Evolutionary conservation across 2,329 filamentous ascomycete species (phyloP).

Genomic region (Fusarium tupiense): DNA sequence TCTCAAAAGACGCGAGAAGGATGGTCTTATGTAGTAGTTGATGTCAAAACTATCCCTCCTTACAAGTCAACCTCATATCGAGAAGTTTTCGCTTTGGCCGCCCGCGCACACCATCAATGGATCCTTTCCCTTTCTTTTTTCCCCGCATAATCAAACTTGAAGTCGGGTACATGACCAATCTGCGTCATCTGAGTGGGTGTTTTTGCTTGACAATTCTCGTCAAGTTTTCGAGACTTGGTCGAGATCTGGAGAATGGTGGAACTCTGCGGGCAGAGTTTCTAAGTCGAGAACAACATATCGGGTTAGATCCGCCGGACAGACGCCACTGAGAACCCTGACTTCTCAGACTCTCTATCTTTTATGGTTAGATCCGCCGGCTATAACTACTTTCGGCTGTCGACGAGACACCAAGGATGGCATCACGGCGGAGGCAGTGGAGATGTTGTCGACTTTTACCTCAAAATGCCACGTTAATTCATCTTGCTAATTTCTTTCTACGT

Average conservation of each 20-base stretch:
- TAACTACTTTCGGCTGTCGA: neutral
- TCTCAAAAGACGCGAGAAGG: neutral
- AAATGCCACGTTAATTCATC: slow-evolving; percentile 32
- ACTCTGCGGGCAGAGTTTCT: slow-evolving; percentile 37
- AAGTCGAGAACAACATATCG: slow-evolving; percentile 12
- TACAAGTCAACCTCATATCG: neutral
- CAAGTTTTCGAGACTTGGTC: slow-evolving; percentile 32
- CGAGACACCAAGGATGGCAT: slow-evolving; percentile 27
- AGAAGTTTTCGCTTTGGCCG: slow-evolving; percentile 6
- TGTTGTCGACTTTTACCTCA: slow-evolving; percentile 13
- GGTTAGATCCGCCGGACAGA: slow-evolving; percentile 38
- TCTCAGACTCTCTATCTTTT: neutral
- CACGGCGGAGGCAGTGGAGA: slow-evolving; percentile 33
- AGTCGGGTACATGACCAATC: slow-evolving; percentile 35
- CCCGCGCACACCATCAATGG: slow-evolving; percentile 4
- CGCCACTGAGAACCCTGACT: neutral
- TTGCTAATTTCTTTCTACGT: slow-evolving; percentile 33
- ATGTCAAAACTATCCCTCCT: slow-evolving; percentile 2
- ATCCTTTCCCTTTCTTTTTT: slow-evolving; percentile 14
- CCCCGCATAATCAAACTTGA: slow-evolving; percentile 32
- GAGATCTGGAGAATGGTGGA: slow-evolving; percentile 37
- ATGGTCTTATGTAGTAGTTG: slow-evolving; percentile 30
- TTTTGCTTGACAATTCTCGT: slow-evolving; percentile 30
- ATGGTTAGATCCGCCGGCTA: slow-evolving; percentile 36
- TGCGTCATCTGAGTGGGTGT: slow-evolving; percentile 32